These are phyloP conservation scores for Colletotrichum orchidophilum DNA, from an alignment of 2,329 filamentous ascomycete species.

Conservation along the genomic window DNA sequence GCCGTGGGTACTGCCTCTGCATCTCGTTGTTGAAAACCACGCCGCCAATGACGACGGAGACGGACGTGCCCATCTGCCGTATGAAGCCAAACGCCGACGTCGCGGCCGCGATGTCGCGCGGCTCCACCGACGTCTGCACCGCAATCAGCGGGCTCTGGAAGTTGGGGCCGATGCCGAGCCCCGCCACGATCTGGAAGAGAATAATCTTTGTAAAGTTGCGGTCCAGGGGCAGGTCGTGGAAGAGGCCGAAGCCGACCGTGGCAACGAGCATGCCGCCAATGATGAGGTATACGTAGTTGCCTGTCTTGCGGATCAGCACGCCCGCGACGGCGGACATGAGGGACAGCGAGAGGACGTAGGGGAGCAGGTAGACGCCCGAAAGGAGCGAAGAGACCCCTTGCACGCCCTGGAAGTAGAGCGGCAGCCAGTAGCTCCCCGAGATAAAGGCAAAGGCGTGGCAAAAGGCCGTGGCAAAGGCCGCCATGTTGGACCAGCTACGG, in stretches of 20 bases:
- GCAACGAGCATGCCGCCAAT: constrained; percentile 62
- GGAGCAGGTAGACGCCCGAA: constrained; percentile 71
- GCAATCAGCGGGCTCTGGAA: constrained; percentile 71
- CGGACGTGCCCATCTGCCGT: constrained; percentile 64
- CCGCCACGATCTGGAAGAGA: constrained; percentile 66
- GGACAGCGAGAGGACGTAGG: constrained; percentile 63
- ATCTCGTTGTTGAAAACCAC: constrained; percentile 50
- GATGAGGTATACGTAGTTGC: constrained; percentile 65
- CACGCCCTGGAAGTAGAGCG: constrained; percentile 78
- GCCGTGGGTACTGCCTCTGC: constrained; percentile 48
- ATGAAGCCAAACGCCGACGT: constrained; percentile 70
- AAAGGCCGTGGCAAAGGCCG: constrained; percentile 58
- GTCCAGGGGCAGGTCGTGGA: constrained; percentile 63
- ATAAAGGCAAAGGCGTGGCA: constrained; percentile 69
- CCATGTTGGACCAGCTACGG: constrained; percentile 62
- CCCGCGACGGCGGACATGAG: constrained; percentile 53
- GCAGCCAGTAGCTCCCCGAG: constrained; percentile 74
- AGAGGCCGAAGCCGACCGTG: constrained; percentile 67
- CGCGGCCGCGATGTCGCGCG: constrained; percentile 68
- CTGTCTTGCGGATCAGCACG: constrained; percentile 60
- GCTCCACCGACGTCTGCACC: constrained; percentile 69
- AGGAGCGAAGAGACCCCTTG: constrained; percentile 67
- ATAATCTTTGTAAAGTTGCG: constrained; percentile 58
- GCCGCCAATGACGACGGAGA: constrained; percentile 67
- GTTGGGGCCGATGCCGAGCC: constrained; percentile 69